phyloP scores from a whole-genome alignment of 2,329 filamentous ascomycete genomes.

The Capronia epimyces region DNA sequence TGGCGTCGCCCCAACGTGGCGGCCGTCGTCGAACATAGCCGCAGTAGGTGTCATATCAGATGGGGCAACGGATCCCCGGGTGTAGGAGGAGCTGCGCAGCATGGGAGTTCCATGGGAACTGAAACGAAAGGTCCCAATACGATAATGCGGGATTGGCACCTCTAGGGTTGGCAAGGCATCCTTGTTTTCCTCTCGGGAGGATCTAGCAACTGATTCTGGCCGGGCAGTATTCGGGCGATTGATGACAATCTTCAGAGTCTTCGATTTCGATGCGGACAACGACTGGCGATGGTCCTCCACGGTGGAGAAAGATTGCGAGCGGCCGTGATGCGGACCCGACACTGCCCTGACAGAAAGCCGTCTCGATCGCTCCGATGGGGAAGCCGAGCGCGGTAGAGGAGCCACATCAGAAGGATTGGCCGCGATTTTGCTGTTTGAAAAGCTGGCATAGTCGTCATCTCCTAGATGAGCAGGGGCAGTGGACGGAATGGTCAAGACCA shows the following conservation, averaged over 20 bases:
- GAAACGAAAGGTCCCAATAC: constrained; percentile 75
- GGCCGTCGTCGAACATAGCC: constrained; percentile 14
- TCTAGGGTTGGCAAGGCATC: constrained; percentile 56
- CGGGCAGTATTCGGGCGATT: constrained; percentile 62
- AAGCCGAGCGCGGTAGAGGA: constrained; percentile 9
- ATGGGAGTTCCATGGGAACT: constrained; percentile 69
- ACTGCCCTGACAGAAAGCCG: not conserved
- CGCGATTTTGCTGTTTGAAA: not conserved
- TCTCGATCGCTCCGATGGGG: constrained; percentile 6
- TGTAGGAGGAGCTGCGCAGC: constrained; percentile 74
- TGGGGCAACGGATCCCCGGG: constrained; percentile 52
- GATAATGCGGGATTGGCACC: constrained; percentile 76
- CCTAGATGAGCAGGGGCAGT: constrained; percentile 35
- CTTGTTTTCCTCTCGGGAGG: constrained; percentile 18
- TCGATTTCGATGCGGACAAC: constrained; percentile 45
- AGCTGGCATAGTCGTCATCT: constrained; percentile 24
- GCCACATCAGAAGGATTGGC: constrained; percentile 10
- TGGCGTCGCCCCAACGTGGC: constrained; percentile 17
- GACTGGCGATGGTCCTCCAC: constrained; percentile 56
- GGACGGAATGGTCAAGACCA: constrained; percentile 55
- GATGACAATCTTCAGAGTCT: constrained; percentile 74
- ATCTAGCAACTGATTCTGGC: constrained; percentile 59
- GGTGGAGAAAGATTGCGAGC: constrained; percentile 65
- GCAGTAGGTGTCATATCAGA: constrained; percentile 38
- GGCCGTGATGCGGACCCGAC: constrained; percentile 24